Base-by-base conservation (phyloP, 345 rosid species). In the Citrus glauca region DNA sequence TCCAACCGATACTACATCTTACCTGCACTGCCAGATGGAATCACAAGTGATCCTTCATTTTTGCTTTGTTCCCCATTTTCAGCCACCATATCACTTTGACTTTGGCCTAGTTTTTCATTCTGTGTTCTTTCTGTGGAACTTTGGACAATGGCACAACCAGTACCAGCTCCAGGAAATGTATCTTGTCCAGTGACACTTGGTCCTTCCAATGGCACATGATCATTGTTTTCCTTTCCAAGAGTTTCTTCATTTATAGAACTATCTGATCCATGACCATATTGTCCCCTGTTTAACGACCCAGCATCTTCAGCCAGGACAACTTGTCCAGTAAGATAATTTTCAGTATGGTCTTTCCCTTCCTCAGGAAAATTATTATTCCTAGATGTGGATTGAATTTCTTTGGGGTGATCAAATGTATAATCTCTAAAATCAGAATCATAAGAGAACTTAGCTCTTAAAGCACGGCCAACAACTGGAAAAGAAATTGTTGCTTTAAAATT, bases 401-500 rank as follows among this genome's bases (percentile, higher is more conserved):
- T 86, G 50, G 24, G 75, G 67, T 77, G 63, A 77, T 75, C 79
- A 81, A 38, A 67, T 27, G 76, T 69, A 66, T 66, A 71, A 78
- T 88, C 93, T 84, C 86, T 88, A 77, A 89, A 86, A 82, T 84
- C 82, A 20, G 84, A 81, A 79, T 89, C 91, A 80, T 82, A 80
- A 70, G 90, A 92, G 80, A 97, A 78, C 80, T 89, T 86, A 72
- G 93, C 90, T 91, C 95, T 86, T 78, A 97, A 85, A 83, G 84
- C 86, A 83, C 84, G 88, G 71, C 98, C 95, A 78, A 97, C 84
- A 76, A 94, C 81, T 57, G 98, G 98, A 68, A 94, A 75, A 6
- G 94, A 90, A 74, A 97, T 90, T 65, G 86, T 90, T 62, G 99
- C 98, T 86, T 90, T 97, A 80, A 92, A 93, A 85, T 91, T 94